A percentile compares a stretch with the other conserved stretches of the same genome.
Evolutionary conservation across 2,329 filamentous ascomycete species (phyloP).

Genomic region (Fusarium floridanum): DNA sequence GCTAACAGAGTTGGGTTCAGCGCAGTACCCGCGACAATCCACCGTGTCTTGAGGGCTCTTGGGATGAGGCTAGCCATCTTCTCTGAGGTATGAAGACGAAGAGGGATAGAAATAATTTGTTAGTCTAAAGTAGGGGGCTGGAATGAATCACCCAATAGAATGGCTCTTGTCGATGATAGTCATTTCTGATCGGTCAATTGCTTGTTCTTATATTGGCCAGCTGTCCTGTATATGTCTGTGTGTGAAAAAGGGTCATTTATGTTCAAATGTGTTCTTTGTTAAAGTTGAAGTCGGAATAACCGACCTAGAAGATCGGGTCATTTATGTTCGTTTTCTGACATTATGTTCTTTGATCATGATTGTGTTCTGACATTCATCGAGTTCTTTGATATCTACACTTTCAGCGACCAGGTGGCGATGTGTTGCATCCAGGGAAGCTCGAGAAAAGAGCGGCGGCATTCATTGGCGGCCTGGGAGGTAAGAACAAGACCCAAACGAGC

Average conservation of each 20-base stretch:
- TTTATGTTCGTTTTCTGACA: not conserved
- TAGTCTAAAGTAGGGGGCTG: not conserved
- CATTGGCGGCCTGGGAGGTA: too few relatives aligned
- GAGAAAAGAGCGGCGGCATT: too few relatives aligned
- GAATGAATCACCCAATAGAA: not conserved
- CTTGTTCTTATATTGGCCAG: not conserved
- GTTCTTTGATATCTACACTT: too few relatives aligned
- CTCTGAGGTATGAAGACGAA: not conserved
- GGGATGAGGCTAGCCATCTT: not conserved
- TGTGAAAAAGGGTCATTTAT: too few relatives aligned
- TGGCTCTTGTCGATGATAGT: not conserved
- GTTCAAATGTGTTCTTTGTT: too few relatives aligned
- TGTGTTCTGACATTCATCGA: not conserved
- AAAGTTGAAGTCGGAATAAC: too few relatives aligned
- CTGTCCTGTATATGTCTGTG: not conserved
- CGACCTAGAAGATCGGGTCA: not conserved
- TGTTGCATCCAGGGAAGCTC: too few relatives aligned
- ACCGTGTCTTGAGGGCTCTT: not conserved
- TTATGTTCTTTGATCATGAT: not conserved
- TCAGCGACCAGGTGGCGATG: too few relatives aligned
- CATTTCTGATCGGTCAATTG: not conserved
- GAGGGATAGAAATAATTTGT: not conserved
- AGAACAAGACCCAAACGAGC: too few relatives aligned
- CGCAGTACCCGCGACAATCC: not conserved
- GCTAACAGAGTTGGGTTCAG: not conserved